A percentile compares a stretch with the other conserved stretches of the same genome.
phyloP scores from a whole-genome alignment of 306 rosid genomes.

The Cucumis hystrix region DNA sequence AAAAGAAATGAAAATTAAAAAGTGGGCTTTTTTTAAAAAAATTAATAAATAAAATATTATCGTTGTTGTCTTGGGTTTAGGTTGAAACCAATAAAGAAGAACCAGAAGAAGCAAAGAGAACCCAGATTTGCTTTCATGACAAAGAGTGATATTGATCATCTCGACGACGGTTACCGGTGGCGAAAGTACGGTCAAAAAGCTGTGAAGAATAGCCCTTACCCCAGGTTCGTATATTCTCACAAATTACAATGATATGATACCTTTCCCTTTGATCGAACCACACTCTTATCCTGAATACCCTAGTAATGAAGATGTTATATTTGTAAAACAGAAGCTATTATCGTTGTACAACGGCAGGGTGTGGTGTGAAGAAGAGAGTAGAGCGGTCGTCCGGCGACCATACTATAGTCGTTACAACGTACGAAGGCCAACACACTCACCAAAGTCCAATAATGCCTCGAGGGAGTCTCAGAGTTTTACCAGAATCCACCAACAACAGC shows the following conservation, averaged over 20 bases:
- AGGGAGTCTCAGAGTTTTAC: conserved; percentile 26
- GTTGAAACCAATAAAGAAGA: conserved; percentile 68
- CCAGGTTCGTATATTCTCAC: conserved; percentile 33
- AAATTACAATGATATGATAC: not conserved
- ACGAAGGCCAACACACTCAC: conserved; percentile 86
- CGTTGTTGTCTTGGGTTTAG: conserved; percentile 20
- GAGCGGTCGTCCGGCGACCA: conserved; percentile 63
- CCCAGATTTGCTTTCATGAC: conserved; percentile 83
- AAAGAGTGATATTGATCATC: conserved; percentile 71
- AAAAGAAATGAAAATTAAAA: not conserved
- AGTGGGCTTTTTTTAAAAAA: not conserved
- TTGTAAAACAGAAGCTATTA: conserved; percentile 56
- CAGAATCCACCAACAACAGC: not conserved
- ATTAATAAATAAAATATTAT: not conserved
- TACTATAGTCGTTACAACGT: conserved; percentile 63
- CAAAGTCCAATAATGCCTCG: conserved; percentile 43
- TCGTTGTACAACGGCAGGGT: conserved; percentile 63
- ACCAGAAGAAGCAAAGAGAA: conserved; percentile 49
- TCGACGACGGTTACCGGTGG: conserved; percentile 90
- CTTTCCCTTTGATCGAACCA: not conserved
- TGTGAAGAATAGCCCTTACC: conserved; percentile 88
- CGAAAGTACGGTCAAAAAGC: conserved; percentile 97
- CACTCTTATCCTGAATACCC: no score
- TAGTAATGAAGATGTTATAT: not conserved
- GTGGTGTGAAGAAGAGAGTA: conserved; percentile 87